Base-by-base conservation (phyloP, 2,329 filamentous ascomycete species). In the Colletotrichum cuscutae region DNA sequence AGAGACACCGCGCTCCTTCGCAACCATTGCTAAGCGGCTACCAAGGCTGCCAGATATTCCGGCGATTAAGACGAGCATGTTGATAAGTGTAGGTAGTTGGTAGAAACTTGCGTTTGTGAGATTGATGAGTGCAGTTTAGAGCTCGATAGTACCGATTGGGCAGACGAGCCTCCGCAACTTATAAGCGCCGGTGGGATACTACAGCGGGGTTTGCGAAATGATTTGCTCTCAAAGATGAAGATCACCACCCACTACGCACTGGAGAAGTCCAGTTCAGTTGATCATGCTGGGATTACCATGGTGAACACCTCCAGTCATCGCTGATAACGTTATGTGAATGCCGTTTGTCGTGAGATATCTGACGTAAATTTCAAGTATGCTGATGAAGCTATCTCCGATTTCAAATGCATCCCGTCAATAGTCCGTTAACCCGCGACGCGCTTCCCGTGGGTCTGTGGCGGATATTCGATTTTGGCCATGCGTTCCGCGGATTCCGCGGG, bases 1-100 rank as follows among this genome's bases (percentile, higher is more conserved):
- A 35, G 76, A 75, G 42, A 82, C 80, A 15, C 80, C 81, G 22
- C 76, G 77, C 1, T 75, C 62, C 7, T 80, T 65, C 19, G 78
- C 77, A 15, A 72, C 75, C 2, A 54, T 57, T 30, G 78, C 76
- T 28, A 82, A 68, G 37, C 77, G 77, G 49, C 78, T 77, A 72
- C 83, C 82, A 7, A 82, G 63, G 19, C 79, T 79, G 65, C 83
- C 82, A 1, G 81, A 82, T 19, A 81, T 78, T 35, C 82, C 82
- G 12, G 79, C 79, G 61, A 84, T 79, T 24, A 83, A 79, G 22
- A 84, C 77, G 32, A 84, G 77, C 81, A 84, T 83, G 35, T 12
- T 53, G 72, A 68, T 57, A 15, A 13, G 24, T 28, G n/a, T 22
- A 15, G 2, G 19, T 49, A 11, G 42, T 49, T 22, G 42, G 42